Conservation (phyloP, 257 asterid species). For the Salvia splendens region DNA sequence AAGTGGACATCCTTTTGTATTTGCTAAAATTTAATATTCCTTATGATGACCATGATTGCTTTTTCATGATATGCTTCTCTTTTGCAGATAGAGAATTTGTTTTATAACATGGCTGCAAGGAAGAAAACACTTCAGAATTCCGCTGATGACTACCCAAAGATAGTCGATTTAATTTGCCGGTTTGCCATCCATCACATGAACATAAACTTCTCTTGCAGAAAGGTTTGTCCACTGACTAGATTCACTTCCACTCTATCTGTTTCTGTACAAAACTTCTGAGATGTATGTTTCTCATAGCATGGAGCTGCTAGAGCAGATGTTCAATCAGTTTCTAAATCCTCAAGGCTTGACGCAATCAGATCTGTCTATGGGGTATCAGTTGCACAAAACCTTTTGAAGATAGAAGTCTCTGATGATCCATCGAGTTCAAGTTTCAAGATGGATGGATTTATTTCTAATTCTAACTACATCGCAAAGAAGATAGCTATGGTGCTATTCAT, state of each 20-base stretch:
- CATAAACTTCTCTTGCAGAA: slow-evolving; percentile 89
- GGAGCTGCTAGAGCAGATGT: slow-evolving; percentile 95
- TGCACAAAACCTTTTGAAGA: slow-evolving; percentile 70
- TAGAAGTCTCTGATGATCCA: slow-evolving; percentile 69
- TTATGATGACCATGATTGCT: slow-evolving; percentile 18
- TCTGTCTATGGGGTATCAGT: slow-evolving; percentile 83
- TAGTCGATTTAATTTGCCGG: slow-evolving; percentile 83
- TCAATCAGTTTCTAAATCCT: slow-evolving; percentile 72
- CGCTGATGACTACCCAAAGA: slow-evolving; percentile 91
- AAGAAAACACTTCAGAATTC: slow-evolving; percentile 92
- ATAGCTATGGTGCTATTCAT: slow-evolving; percentile 89
- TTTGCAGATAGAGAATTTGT: slow-evolving; percentile 80
- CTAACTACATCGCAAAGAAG: slow-evolving; percentile 86
- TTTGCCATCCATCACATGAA: slow-evolving; percentile 83
- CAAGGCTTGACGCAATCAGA: slow-evolving; percentile 86
- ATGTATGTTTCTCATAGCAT: slow-evolving; percentile 53
- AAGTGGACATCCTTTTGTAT: slow-evolving; percentile 11
- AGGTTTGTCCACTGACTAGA: slow-evolving; percentile 56
- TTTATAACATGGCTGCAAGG: slow-evolving; percentile 94
- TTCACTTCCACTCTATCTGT: slow-evolving; percentile 30
- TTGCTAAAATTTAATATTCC: neutral
- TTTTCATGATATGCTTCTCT: slow-evolving; percentile 28
- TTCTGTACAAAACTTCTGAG: slow-evolving; percentile 26
- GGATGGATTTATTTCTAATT: slow-evolving; percentile 90
- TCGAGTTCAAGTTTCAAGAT: slow-evolving; percentile 63